Base-by-base conservation (phyloP, 495 filamentous ascomycete genomes). In the Thermochaetoides thermophila region DNA sequence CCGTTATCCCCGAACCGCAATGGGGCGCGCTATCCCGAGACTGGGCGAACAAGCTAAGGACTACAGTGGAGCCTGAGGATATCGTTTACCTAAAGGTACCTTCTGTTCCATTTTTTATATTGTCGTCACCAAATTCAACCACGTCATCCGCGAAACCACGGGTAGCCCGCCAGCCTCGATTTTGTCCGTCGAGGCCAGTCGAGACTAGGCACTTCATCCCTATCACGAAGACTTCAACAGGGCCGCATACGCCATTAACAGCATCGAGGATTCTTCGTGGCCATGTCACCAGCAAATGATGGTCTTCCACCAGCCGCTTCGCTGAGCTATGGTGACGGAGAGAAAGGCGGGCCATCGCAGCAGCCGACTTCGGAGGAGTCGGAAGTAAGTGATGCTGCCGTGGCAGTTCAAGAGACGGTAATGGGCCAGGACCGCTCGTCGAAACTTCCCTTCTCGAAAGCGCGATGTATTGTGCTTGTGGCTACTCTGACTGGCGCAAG, bases 401-500 rank as follows among this genome's bases (percentile, higher is more conserved):
- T 33, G 15, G 29, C 22, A 7, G 26, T 6, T 21, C 16, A 11
- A 25, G 28, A 15, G 37, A 32, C 17, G 4, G 12, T 14, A 3
- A 32, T 31, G 11, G 14, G 17, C 14, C 37, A 34, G 16, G 17
- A 24, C 16, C 32, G 32, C 18, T 31, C 27, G 0, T 12, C 52
- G 25, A 57, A 50, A 7, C 43, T 64, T 10, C 54, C 62, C 0
- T 55, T 63, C 17, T 64, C 61, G 3, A 61, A 56, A 42, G 63
- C 57, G 13, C 49, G 59, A 21, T 61, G 61, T 34, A 64, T 66
- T 19, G 61, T 54, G 22, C 46, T 66, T 4, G 63, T 65, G 7
- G 53, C 52, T n/a, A 63, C 60, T 0, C 48, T 73, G 24, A 63
- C 67, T 1, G 66, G 63, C 6, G 70, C 70, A 0, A 61, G 61